phyloP scores from a whole-genome alignment of 1,284 basidiomycete genomes.

The Marasmius oreades region DNA sequence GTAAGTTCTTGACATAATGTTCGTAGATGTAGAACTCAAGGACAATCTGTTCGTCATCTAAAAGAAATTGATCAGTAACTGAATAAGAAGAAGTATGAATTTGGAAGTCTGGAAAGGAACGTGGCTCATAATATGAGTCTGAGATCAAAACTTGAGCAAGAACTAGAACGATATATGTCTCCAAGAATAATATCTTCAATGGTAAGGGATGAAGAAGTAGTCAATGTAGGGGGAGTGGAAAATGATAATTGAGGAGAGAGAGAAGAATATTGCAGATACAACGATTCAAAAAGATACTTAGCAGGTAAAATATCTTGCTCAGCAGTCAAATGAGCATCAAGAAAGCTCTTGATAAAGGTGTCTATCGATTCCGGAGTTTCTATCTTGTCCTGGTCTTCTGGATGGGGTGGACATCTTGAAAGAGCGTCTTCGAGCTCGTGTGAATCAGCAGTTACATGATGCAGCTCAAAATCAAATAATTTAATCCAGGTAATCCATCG shows the following conservation, averaged over 20 bases:
- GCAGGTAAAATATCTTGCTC: background rate
- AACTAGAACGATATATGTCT: no score
- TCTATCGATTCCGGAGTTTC: conserved; percentile 17
- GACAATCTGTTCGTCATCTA: background rate
- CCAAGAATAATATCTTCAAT: background rate
- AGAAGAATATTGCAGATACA: background rate
- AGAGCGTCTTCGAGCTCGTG: conserved; percentile 29
- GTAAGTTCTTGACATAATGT: background rate
- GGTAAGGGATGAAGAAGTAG: background rate
- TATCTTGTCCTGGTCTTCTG: conserved; percentile 14
- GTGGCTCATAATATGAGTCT: background rate
- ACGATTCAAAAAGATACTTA: conserved; percentile 14
- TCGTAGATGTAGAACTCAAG: background rate
- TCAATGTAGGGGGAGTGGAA: background rate
- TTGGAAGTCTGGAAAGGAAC: background rate
- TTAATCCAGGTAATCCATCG: conserved; percentile 30
- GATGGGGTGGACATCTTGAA: conserved; percentile 16
- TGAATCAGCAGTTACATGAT: conserved; percentile 27
- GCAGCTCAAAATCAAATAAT: conserved; percentile 28
- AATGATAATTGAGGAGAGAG: background rate
- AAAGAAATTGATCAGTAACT: background rate
- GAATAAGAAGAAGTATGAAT: background rate
- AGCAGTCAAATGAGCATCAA: background rate
- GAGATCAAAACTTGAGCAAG: background rate
- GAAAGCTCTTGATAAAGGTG: conserved; percentile 14